These are phyloP conservation scores for Saturnispora dispora DNA, from an alignment of 805 yeast species.

Conservation along the genomic window DNA sequence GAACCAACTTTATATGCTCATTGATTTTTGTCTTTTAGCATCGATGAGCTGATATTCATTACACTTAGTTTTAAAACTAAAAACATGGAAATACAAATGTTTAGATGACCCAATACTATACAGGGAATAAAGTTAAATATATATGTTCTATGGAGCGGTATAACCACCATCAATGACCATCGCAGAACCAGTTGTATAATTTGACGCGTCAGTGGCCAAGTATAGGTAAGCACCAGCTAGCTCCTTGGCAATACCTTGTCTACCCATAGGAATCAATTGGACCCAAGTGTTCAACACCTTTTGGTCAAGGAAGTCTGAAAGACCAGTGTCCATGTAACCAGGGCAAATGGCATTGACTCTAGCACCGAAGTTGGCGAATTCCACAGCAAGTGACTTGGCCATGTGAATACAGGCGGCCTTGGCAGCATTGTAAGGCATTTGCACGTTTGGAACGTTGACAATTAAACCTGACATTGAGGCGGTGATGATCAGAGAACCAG, in stretches of 20 bases:
- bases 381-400: constrained; percentile 74
- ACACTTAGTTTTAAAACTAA: background rate
- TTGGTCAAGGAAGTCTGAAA: constrained; percentile 40
- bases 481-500: constrained; percentile 74
- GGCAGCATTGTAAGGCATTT: constrained; percentile 81
- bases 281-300: constrained; percentile 44
- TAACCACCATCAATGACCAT: constrained; percentile 75
- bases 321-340: constrained; percentile 72
- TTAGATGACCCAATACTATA: background rate
- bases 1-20: background rate
- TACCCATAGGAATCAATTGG: constrained; percentile 53
- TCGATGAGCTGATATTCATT: background rate
- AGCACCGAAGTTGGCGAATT: constrained; percentile 77
- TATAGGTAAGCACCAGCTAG: constrained; percentile 72
- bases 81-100: background rate
- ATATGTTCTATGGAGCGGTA: constrained; percentile 10
- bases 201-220: constrained; percentile 72
- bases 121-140: background rate
- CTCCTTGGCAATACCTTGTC: constrained; percentile 67
- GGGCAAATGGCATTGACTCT: constrained; percentile 77
- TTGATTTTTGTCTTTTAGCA: background rate
- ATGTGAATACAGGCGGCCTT: constrained; percentile 79
- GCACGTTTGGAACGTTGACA: constrained; percentile 79
- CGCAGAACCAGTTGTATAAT: constrained; percentile 77
- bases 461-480: constrained; percentile 91